Percentiles rank a stretch among this genome's conserved stretches.
These are phyloP conservation scores for Mycogone perniciosa DNA, from an alignment of 2,329 filamentous ascomycete species.

Conservation along the genomic window DNA sequence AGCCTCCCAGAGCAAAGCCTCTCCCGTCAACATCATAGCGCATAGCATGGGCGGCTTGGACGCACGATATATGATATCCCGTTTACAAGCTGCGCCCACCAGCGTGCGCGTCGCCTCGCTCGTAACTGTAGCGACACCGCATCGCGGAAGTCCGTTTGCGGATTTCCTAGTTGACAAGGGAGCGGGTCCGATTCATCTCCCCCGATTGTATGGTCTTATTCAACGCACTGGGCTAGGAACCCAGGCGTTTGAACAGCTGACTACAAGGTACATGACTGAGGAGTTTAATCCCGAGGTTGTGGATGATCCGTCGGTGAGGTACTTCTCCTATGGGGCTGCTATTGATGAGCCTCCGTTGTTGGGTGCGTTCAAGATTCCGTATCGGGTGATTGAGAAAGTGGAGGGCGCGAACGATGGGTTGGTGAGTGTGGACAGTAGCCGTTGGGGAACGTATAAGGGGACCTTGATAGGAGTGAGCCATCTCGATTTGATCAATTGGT, in stretches of 20 bases:
- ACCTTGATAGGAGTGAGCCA: slow-evolving; percentile 57
- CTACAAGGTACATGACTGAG: slow-evolving; percentile 49
- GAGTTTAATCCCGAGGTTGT: slow-evolving; percentile 54
- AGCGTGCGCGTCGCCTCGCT: slow-evolving; percentile 43
- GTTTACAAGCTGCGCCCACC: slow-evolving; percentile 35
- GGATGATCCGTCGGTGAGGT: slow-evolving; percentile 47
- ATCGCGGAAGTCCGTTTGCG: slow-evolving; percentile 49
- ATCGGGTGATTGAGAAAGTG: slow-evolving; percentile 39
- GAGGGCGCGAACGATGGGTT: slow-evolving; percentile 61
- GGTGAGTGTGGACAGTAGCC: slow-evolving; percentile 58
- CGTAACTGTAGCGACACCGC: slow-evolving; percentile 50
- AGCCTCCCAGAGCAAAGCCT: slow-evolving; percentile 31
- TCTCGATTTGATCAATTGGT: slow-evolving; percentile 63
- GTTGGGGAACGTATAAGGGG: slow-evolving; percentile 59
- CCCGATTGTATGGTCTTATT: slow-evolving; percentile 47
- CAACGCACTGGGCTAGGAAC: slow-evolving; percentile 49
- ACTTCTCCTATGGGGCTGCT: slow-evolving; percentile 57
- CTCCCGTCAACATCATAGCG: slow-evolving; percentile 64
- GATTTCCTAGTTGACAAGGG: slow-evolving; percentile 43
- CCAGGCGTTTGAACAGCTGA: slow-evolving; percentile 56
- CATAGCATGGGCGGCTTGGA: slow-evolving; percentile 65
- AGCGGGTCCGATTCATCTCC: slow-evolving; percentile 43
- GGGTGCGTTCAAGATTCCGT: slow-evolving; percentile 55
- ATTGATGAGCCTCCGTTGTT: slow-evolving; percentile 46
- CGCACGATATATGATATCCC: slow-evolving; percentile 58